These are phyloP conservation scores for Aureobasidium leucospermi DNA, from an alignment of 2,329 filamentous ascomycete genomes.

Conservation along the genomic window DNA sequence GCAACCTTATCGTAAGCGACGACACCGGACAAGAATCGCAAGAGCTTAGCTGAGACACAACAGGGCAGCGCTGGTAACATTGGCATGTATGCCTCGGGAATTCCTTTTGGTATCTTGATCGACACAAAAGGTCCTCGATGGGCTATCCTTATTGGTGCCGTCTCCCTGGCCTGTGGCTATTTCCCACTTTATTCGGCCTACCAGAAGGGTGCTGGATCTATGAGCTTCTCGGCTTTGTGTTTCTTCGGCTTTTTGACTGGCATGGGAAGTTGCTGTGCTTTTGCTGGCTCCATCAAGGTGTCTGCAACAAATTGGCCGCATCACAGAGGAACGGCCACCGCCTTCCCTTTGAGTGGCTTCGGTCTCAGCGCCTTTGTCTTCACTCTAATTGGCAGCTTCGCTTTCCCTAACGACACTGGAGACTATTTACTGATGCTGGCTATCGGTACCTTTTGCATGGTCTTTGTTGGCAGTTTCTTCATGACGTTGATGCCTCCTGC, in stretches of 20 bases:
- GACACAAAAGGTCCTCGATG: slow-evolving; percentile 75
- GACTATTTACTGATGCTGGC: slow-evolving; percentile 74
- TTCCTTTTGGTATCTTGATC: slow-evolving; percentile 81
- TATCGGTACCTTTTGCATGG: slow-evolving; percentile 68
- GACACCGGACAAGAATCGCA: not conserved
- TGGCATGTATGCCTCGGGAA: slow-evolving; percentile 87
- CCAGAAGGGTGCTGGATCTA: slow-evolving; percentile 54
- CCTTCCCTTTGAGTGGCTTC: slow-evolving; percentile 86
- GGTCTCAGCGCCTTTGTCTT: slow-evolving; percentile 96
- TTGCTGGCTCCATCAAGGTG: slow-evolving; percentile 77
- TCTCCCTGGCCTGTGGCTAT: slow-evolving; percentile 72
- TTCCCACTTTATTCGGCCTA: slow-evolving; percentile 78
- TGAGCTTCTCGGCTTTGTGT: slow-evolving; percentile 56
- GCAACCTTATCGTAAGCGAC: slow-evolving; percentile 70
- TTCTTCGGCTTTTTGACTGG: slow-evolving; percentile 82
- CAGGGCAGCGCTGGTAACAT: slow-evolving; percentile 66
- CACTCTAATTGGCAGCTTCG: slow-evolving; percentile 65
- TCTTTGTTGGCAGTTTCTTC: slow-evolving; percentile 75
- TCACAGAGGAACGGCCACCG: slow-evolving; percentile 86
- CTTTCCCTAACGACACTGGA: slow-evolving; percentile 77
- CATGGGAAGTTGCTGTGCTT: slow-evolving; percentile 84
- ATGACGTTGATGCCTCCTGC: slow-evolving; percentile 62
- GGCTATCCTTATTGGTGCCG: slow-evolving; percentile 66
- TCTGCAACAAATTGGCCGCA: slow-evolving; percentile 84
- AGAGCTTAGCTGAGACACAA: slow-evolving; percentile 24